Conservation (phyloP, 345 rosid species). For the Atalantia buxifolia region DNA sequence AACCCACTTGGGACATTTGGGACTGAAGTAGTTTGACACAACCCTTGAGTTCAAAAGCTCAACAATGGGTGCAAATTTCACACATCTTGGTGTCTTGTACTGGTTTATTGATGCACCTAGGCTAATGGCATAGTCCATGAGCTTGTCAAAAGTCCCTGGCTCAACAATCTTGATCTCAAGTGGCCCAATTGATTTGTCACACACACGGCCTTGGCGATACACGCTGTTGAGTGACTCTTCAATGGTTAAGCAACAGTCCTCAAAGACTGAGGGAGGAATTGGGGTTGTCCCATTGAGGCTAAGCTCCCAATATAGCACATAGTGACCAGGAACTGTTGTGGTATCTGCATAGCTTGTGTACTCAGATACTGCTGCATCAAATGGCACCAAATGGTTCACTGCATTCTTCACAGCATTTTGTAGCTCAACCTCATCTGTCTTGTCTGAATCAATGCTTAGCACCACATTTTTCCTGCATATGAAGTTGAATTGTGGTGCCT, state of each 20-base stretch:
- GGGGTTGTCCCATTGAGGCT: conserved; percentile 60
- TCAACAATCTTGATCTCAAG: conserved; percentile 89
- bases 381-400: conserved; percentile 69
- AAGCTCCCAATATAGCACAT: conserved; percentile 89
- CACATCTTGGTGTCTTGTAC: conserved; percentile 97
- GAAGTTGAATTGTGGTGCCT: conserved; percentile 89
- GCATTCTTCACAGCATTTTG: conserved; percentile 89
- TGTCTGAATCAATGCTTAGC: conserved; percentile 87
- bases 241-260: conserved; percentile 85
- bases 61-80: conserved; percentile 84
- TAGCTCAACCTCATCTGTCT: conserved; percentile 97
- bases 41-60: conserved; percentile 87
- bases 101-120: conserved; percentile 91
- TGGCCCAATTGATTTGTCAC: conserved; percentile 90
- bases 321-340: conserved; percentile 73
- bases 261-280: conserved; percentile 83
- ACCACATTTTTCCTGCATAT: conserved; percentile 93
- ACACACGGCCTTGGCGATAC: conserved; percentile 83
- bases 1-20: conserved; percentile 92
- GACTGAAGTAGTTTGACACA: conserved; percentile 59
- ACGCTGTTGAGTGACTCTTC: conserved; percentile 96
- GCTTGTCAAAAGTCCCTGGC: conserved; percentile 90
- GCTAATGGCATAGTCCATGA: conserved; percentile 96
- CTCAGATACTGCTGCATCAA: conserved; percentile 71
- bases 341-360: conserved; percentile 93